Evolutionary conservation across 2,329 filamentous ascomycete species (phyloP), one percentile per base, ranked within the genome.

Genomic region (Aulographum hederae): DNA sequence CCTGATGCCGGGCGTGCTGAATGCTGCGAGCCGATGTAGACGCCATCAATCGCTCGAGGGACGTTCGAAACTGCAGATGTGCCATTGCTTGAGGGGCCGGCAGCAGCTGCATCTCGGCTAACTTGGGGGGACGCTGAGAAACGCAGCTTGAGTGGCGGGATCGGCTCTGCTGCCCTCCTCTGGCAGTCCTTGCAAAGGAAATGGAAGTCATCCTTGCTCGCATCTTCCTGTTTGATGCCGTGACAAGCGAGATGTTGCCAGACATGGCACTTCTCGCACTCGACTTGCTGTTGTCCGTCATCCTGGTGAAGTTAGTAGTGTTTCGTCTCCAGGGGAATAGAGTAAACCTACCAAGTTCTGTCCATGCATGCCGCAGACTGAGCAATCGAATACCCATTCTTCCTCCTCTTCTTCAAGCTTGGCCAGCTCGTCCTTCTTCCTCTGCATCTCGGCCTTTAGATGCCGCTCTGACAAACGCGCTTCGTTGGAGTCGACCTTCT

Each of bases 211-310:
- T 81, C 72, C 29, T 73, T 65, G 40, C 93, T 86, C 1, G 84
- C 85, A 38, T 85, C 78, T 37, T 67, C 59, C 43, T 91, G 69
- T 28, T 69, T 67, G 39, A 95, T 78, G 26, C 75, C 77, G 37
- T 93, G 68, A 47, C 89, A 98, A 44, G 78, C 81, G 61, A 84
- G 92, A 48, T 98, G 89, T 50, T 95, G 86, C 89, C 89, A 98
- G 30, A 92, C 76, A 47, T 77, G 91, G 60, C 89, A 98, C 41
- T 66, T 74, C 48, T 98, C 89, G 54, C 89, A 98, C 18, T 85
- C 79, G 40, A 98, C 74, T 49, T 84, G 93, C 48, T 93, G 85
- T 5, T 81, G 77, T 21, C 89, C 89, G 49, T 95, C 89, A 44
- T 98, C 89, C 65, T 69, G 38, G 19, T 28, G 26, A 32, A 50